Evolutionary conservation across 139 green algal genomes (phyloP).

Genomic region (Ettlia oleoabundans): DNA sequence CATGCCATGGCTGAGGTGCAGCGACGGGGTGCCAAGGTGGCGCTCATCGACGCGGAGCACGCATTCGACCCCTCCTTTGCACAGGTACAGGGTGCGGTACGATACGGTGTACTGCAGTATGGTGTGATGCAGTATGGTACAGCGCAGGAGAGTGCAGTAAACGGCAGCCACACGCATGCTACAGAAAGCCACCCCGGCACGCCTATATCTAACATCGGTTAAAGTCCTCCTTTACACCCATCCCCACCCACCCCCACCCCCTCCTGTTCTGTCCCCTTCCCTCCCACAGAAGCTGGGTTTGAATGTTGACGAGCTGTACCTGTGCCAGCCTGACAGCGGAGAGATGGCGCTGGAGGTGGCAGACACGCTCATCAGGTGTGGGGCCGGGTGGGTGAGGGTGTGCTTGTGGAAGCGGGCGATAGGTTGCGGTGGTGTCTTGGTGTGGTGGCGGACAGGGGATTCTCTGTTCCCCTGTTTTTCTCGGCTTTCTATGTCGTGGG

Average conservation of each 20-base stretch:
- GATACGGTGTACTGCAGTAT: neutral
- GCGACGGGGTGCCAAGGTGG: constrained; percentile 62
- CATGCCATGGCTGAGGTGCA: constrained; percentile 92
- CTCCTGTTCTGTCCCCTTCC: no score
- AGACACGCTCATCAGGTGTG: constrained; percentile 78
- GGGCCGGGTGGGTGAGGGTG: no score
- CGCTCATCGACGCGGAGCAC: constrained; percentile 96
- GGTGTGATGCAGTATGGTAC: no score
- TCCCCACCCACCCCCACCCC: neutral
- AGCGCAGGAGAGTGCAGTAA: neutral
- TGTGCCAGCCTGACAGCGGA: constrained; percentile 82
- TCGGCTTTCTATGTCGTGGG: no score
- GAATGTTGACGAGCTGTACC: constrained; percentile 70
- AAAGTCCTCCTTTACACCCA: neutral
- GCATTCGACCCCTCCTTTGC: constrained; percentile 92
- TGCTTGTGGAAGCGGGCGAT: no score
- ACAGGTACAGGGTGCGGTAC: constrained; percentile 45
- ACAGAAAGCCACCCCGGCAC: no score
- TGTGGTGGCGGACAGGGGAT: no score
- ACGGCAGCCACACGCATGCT: neutral
- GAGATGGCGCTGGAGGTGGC: constrained; percentile 89
- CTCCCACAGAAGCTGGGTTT: constrained; percentile 58
- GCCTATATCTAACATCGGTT: no score
- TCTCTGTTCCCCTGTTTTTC: no score
- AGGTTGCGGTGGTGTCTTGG: no score